Base-by-base conservation (phyloP, 2,329 filamentous ascomycete genomes). In the Myriosclerotinia curreyana region DNA sequence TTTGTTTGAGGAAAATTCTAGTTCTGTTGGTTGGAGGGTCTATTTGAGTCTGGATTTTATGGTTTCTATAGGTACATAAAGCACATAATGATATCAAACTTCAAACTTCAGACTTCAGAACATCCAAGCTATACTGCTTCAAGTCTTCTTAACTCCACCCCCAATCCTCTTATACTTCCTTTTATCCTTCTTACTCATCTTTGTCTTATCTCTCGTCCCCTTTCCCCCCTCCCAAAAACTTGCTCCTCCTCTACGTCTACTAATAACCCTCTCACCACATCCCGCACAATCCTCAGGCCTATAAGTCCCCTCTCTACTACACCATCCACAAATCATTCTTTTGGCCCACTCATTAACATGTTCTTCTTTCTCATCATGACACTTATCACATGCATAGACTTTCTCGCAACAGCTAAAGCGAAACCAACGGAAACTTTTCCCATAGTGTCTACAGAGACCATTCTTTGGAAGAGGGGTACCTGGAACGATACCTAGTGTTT, bases 161-260 rank as follows among this genome's bases (percentile, higher is more conserved):
- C 83, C 84, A 49, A 84, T 73, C 60, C 88, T 80, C 74, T 86
- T 88, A 74, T 86, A 86, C 79, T 92, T 92, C 71, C 89, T 82
- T 72, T 86, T 86, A 76, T 92, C 89, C 76, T 91, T 92, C 66
- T 86, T 81, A 71, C 86, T 90, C 90, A 93, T 93, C 71, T 82
- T 77, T 40, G 77, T 78, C 75, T 81, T 84, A 73, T 92, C 89
- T 66, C 90, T 80, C n/a, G 90, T 93, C 1, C 90, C 90, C 74
- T 89, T 91, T 1, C 91, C 91, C 14, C 91, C 91, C 78, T 96
- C 91, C 91, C 91, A 96, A 76, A 92, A 96, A 0, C 91, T 91
- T 4, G 58, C 50, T 51, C 79, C 79, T 9, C 79, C 79, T 3
- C 84, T 84, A 72, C 85, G 87, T 68, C 77, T 81, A 0, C 89